Evolutionary conservation across 2,329 filamentous ascomycete genomes (phyloP), one percentile per base, ranked within the genome.

Genomic region (Akanthomyces uredinophilus): DNA sequence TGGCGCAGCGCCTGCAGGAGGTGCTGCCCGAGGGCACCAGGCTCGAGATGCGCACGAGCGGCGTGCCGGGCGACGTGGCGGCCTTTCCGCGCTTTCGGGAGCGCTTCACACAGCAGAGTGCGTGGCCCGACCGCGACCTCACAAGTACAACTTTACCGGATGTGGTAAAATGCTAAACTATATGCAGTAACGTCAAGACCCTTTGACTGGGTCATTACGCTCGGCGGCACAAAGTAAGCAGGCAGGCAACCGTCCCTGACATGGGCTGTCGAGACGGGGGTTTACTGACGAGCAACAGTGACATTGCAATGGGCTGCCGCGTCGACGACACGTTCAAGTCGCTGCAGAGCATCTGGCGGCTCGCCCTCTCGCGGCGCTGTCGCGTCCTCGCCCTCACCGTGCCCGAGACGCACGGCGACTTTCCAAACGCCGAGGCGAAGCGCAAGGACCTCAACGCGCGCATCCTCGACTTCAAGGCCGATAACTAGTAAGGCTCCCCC

Each of bases 311-410:
- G 64, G 68, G 70, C 7, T 10, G 63, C 72, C 6, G 57, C 70
- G 66, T 77, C 10, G 71, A 79, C 1, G 68, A 74, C 1, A 82
- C 87, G 24, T 81, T 81, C 66, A 68, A 76, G 7, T 74, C 75
- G 10, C 78, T 88, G 16, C 73, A 81, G 65, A 69, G 75, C 11
- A 71, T 77, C 43, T 89, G 83, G 80, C 71, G 77, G 49, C 71
- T 83, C 2, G 77, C 82, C 1, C 74, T 87, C 1, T 68, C 70
- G 1, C 75, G 77, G 32, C 79, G 79, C 13, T 77, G 77, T 66
- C 84, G 84, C 63, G 81, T 89, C 10, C 79, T 90, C 3, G 85
- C 85, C 5, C 75, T 89, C 54, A 89, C 86, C 0, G 77, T 90
- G 2, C 85, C 84, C 0, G 86, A 88, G 66, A 78, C 78, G 29